Evolutionary conservation across 1,284 basidiomycete genomes (phyloP).

Genomic region (Agroathelia rolfsii): DNA sequence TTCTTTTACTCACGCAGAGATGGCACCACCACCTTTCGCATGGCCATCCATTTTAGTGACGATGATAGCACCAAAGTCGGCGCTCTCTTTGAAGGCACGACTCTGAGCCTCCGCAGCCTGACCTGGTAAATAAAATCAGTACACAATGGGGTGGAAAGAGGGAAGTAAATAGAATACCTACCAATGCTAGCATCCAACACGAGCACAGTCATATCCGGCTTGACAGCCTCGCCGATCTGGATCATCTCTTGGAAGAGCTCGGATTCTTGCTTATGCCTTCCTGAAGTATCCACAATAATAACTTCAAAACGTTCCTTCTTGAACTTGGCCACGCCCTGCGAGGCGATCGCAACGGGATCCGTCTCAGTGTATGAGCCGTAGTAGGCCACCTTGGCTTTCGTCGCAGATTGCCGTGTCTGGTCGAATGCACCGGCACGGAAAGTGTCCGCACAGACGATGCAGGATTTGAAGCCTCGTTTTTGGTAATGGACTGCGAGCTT

Average conservation of each 20-base stretch:
- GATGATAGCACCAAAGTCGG: conserved; percentile 97
- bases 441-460: conserved; percentile 97
- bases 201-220: conserved; percentile 88
- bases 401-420: conserved; percentile 91
- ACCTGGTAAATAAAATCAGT: conserved; percentile 37
- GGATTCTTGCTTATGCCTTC: conserved; percentile 94
- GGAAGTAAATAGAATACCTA: conserved; percentile 21
- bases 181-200: conserved; percentile 85
- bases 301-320: conserved; percentile 97
- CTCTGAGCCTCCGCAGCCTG: conserved; percentile 97
- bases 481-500: conserved; percentile 97
- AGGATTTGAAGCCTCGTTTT: conserved; percentile 95
- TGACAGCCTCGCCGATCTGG: conserved; percentile 87
- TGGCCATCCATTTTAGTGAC: conserved; percentile 99
- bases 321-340: conserved; percentile 93
- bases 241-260: conserved; percentile 99
- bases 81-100: conserved; percentile 95
- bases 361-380: conserved; percentile 99
- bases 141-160: conserved; percentile 5
- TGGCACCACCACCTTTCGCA: conserved; percentile 98
- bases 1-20: conserved; percentile 89
- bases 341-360: conserved; percentile 92
- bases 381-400: conserved; percentile 98
- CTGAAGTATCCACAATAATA: conserved; percentile 98
- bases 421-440: conserved; percentile 99